A percentile compares a stretch with the other conserved stretches of the same genome.
Evolutionary conservation across 768 basidiomycete species (phyloP).

Genomic region (Hygrophorus russula): DNA sequence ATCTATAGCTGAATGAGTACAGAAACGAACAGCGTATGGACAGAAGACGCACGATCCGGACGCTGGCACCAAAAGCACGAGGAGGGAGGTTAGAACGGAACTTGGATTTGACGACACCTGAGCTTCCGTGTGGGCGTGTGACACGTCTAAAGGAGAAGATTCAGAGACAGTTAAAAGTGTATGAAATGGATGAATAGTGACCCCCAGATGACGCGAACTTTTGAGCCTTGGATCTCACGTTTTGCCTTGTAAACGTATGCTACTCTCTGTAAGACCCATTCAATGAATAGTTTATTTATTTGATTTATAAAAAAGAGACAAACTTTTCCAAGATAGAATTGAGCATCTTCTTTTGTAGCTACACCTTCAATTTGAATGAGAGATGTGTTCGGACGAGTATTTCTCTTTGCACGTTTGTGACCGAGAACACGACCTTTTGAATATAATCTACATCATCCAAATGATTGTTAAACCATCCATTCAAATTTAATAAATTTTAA

Average conservation of each 20-base stretch:
- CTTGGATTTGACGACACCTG: slow-evolving; percentile 94
- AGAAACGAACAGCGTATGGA: neutral
- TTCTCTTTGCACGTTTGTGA: slow-evolving; percentile 98
- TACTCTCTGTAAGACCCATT: slow-evolving; percentile 67
- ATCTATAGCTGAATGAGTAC: slow-evolving; percentile 36
- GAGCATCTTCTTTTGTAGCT: slow-evolving; percentile 82
- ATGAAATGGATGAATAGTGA: too few species aligned
- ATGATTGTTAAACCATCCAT: slow-evolving; percentile 8
- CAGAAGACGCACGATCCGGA: slow-evolving; percentile 66
- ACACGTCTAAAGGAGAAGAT: slow-evolving; percentile 56
- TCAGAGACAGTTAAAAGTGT: too few species aligned
- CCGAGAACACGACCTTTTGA: slow-evolving; percentile 93
- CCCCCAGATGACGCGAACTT: slow-evolving; percentile 99
- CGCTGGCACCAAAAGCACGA: slow-evolving; percentile 84
- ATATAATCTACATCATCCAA: slow-evolving; percentile 59
- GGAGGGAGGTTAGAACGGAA: slow-evolving; percentile 94
- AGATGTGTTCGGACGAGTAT: slow-evolving; percentile 91
- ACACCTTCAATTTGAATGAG: slow-evolving; percentile 98
- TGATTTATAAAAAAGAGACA: neutral
- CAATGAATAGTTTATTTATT: neutral
- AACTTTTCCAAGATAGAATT: slow-evolving; percentile 97
- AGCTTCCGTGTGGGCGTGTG: slow-evolving; percentile 88
- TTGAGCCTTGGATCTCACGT: slow-evolving; percentile 87
- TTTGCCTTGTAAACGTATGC: slow-evolving; percentile 98
- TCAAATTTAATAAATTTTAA: too few species aligned